Base-by-base conservation (phyloP, 306 rosid species). In the Sphenostylis stenocarpa region DNA sequence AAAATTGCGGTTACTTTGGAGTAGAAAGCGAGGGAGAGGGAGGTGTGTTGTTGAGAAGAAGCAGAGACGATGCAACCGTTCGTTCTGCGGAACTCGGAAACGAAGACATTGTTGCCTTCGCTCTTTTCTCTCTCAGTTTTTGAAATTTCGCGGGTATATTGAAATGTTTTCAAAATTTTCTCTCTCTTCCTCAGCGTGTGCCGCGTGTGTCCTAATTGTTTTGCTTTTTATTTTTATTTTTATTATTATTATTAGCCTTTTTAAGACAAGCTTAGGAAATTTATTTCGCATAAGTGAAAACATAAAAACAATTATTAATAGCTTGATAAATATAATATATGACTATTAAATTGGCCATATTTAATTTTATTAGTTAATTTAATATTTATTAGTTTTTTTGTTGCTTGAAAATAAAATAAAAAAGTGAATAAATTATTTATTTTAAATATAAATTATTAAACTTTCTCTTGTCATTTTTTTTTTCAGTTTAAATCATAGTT, bases 51-150 rank as follows among this genome's bases (percentile, higher is more conserved):
- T 84, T 82, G 78, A 94, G 97, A 78, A 90, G 96, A 17, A 94
- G 90, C 73, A 94, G 78, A 60, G 97, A 89, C 62, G 98, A 90
- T 77, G 97, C 98, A 41, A 85, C 97, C 1, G 73, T 69, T 77
- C 52, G 87, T 75, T 94, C 97, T 64, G 69, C 78, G 11, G 90
- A 80, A 55, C 82, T 85, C 24, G 96, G 98, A 80, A 88, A 91
- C 45, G 81, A 89, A 28, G 84, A 26, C 88, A 85, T 84, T 56
- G 76, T 24, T 82, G 53, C 70, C 64, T 70, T 33, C 62, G 77
- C 31, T 45, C 15, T 13, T 19, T 14, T 44, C 60, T 56, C 74
- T 75, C 58, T 70, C 66, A 17, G 60, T 7, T 71, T 90, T 80
- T 2, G 47, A 77, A 84, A 38, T 67, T 65, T 88, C 88, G 97